Evolutionary conservation across 352 stramenopile species (phyloP).

Genomic region (Pythium angustatum): DNA sequence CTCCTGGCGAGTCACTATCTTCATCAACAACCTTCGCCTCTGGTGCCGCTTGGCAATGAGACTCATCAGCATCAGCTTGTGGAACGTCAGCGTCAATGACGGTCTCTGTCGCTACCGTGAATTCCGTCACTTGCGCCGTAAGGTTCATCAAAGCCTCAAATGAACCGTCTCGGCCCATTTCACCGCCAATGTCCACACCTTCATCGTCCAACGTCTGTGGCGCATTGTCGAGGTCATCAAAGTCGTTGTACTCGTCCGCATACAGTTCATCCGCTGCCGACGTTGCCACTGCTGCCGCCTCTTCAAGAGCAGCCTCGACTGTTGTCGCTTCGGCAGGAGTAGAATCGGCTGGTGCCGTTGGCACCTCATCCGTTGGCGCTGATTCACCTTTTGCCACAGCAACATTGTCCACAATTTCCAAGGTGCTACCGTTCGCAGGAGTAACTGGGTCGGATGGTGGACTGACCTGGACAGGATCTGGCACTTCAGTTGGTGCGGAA

Average conservation of each 20-base stretch:
- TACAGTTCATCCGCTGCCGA: constrained; percentile 49
- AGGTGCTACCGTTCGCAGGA: not conserved
- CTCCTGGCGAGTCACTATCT: not conserved
- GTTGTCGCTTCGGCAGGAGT: not conserved
- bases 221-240: constrained; percentile 37
- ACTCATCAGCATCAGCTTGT: not conserved
- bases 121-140: constrained; percentile 26
- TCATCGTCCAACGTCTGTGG: constrained; percentile 22
- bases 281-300: constrained; percentile 16
- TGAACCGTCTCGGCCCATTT: constrained; percentile 12
- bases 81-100: not conserved
- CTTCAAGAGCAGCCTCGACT: constrained; percentile 2
- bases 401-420: not conserved
- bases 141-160: constrained; percentile 31
- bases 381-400: not conserved
- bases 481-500: not conserved
- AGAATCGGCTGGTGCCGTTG: not conserved
- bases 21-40: too few species aligned
- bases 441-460: not conserved
- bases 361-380: not conserved
- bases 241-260: constrained; percentile 55
- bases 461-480: not conserved
- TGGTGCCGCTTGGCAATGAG: not conserved
- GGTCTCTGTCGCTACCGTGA: constrained; percentile 7
- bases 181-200: not conserved